Conservation (phyloP, 768 basidiomycete genomes). For the Coprinopsis sp. region DNA sequence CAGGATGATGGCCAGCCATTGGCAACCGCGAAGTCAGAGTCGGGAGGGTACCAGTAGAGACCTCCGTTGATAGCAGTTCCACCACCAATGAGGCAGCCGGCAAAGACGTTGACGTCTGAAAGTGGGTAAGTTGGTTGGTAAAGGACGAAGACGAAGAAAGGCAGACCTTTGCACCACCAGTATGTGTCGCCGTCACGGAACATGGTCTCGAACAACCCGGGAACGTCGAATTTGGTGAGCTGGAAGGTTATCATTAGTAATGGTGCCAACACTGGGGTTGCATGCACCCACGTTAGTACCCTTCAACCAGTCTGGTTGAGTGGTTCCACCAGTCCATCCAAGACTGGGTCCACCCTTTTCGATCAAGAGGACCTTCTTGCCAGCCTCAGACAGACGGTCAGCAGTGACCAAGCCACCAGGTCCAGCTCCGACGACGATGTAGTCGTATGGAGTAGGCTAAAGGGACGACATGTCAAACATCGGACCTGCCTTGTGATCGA, state of each 20-base stretch:
- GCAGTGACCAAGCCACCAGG: conserved; percentile 56
- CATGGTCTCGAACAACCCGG: conserved; percentile 63
- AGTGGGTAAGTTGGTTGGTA: neutral
- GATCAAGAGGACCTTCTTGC: conserved; percentile 58
- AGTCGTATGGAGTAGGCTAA: conserved; percentile 45
- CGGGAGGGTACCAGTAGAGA: conserved; percentile 52
- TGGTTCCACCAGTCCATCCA: conserved; percentile 53
- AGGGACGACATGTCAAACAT: neutral
- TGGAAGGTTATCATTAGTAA: no score
- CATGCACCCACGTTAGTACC: conserved; percentile 44
- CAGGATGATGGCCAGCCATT: conserved; percentile 55
- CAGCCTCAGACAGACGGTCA: conserved; percentile 55
- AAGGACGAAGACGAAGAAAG: neutral
- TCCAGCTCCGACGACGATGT: conserved; percentile 55
- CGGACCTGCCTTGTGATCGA: neutral
- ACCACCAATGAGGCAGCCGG: conserved; percentile 60
- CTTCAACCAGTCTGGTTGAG: conserved; percentile 46
- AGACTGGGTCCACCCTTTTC: conserved; percentile 64
- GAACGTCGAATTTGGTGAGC: conserved; percentile 64
- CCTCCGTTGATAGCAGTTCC: conserved; percentile 63
- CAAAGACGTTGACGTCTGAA: conserved; percentile 54
- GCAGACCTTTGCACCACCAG: conserved; percentile 60
- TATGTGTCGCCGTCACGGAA: conserved; percentile 52
- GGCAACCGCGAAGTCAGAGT: conserved; percentile 43
- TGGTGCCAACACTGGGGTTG: no score